Base-by-base conservation (phyloP, 1,139 yeast species). In the Hyphopichia khmerensis region DNA sequence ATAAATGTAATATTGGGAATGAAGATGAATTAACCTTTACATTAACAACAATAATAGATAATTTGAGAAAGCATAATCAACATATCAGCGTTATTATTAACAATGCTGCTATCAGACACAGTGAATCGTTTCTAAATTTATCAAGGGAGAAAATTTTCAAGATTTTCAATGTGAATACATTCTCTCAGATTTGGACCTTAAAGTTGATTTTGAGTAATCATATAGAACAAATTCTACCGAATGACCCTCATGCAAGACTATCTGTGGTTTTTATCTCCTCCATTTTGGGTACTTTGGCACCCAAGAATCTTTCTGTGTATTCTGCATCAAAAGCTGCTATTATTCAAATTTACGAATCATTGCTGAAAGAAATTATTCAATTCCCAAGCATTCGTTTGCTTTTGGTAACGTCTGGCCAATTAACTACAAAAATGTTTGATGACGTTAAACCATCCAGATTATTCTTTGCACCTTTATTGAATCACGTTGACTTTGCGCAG, bases 61-160 rank as follows among this genome's bases (percentile, higher is more conserved):
- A 49, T 7, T 65, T 82, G 33, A 60, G 62, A 18, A 29, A 43
- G 1, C 43, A 51, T n/a, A 52, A 60, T 10, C 64, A 66, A 2
- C 49, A 55, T 17, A 64, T 86, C 2, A 74, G 82, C 27, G 65
- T 86, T 0, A 59, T 87, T 35, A 66, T 90, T 21, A 85, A 86
- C 55, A 88, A 87, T 59, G 96, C 95, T 0, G 96, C 93, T 0
- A 64, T 82, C 10, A 69, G 91, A 40, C 81, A 80, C 38, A 61
- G 62, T 43, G 69, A 72, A 35, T 52, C 73, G 1, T 49, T 85
- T 2, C 47, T 72, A 11, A 67, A 72, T 5, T 44, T 77, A 39
- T 43, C 62, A 0, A 60, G 53, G 2, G 52, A 53, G 0, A 62
- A 67, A 10, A 65, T 80, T 3, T 48, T 55, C 2, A 49, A 53